Conservation (phyloP, 805 yeast genomes). For the Lachancea cidri region DNA sequence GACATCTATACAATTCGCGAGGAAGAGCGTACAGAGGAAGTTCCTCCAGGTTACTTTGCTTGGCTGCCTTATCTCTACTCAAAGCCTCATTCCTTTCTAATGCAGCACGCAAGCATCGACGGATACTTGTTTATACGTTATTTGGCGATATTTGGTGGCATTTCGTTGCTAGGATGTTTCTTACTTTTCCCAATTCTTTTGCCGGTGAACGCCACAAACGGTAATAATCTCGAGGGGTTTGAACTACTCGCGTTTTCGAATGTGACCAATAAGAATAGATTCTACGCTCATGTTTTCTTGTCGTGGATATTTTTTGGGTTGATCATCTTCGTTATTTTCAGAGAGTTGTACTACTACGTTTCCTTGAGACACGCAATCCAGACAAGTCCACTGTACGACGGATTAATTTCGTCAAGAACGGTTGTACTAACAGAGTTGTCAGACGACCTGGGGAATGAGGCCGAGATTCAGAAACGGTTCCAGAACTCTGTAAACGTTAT, state of each 20-base stretch:
- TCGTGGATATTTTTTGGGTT: conserved; percentile 71
- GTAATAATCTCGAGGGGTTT: conserved; percentile 50
- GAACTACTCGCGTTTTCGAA: conserved; percentile 62
- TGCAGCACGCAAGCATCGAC: conserved; percentile 70
- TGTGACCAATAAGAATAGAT: conserved; percentile 56
- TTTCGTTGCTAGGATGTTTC: conserved; percentile 50
- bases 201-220: conserved; percentile 72
- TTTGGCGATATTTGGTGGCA: conserved; percentile 46
- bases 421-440: conserved; percentile 68
- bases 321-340: conserved; percentile 62
- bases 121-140: conserved; percentile 73
- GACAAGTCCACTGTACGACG: conserved; percentile 67
- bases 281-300: conserved; percentile 68
- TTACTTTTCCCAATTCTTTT: conserved; percentile 64
- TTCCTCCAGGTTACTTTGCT: conserved; percentile 54
- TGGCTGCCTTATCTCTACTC: conserved; percentile 52
- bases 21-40: conserved; percentile 56
- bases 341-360: conserved; percentile 66
- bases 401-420: conserved; percentile 64
- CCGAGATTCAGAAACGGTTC: conserved; percentile 50
- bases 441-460: conserved; percentile 42
- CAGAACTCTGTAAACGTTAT: conserved; percentile 56
- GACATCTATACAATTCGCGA: conserved; percentile 33
- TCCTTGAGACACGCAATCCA: conserved; percentile 70
- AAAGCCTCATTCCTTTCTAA: conserved; percentile 54